Conservation (phyloP, 768 basidiomycete genomes). For the Pleurotus platypus region DNA sequence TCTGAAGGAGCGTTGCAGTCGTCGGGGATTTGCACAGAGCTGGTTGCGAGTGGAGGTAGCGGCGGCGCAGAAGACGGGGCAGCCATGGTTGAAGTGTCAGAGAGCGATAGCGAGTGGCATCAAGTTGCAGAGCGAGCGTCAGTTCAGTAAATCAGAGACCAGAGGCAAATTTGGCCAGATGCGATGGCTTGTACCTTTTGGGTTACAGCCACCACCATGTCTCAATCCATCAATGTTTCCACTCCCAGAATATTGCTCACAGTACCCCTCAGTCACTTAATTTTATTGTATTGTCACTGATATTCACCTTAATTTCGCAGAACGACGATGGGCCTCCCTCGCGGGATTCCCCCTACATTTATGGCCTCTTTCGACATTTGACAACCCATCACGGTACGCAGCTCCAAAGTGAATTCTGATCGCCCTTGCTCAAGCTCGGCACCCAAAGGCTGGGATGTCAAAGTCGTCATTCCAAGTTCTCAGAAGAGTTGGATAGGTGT, state of each 20-base stretch:
- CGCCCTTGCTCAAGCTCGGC: too few relatives aligned
- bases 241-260: constrained; percentile 37
- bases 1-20: neutral
- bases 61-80: neutral
- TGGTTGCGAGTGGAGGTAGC: neutral
- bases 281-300: neutral
- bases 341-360: constrained; percentile 69
- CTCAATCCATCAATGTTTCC: constrained; percentile 6
- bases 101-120: neutral
- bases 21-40: neutral
- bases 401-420: constrained; percentile 36
- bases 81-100: constrained; percentile 1
- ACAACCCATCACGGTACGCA: constrained; percentile 55
- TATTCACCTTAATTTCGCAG: constrained; percentile 26
- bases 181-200: neutral
- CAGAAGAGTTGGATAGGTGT: constrained; percentile 89
- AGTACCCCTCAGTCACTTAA: constrained; percentile 16
- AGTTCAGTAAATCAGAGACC: neutral
- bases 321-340: constrained; percentile 86
- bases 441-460: constrained; percentile 67
- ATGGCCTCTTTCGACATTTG: constrained; percentile 64
- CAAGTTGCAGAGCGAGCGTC: neutral
- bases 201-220: constrained; percentile 4
- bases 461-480: constrained; percentile 73
- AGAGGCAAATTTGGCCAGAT: neutral